A percentile compares a stretch with the other conserved stretches of the same genome.
phyloP scores from a whole-genome alignment of 106 monocot species.

The Cymbidium sinense region DNA sequence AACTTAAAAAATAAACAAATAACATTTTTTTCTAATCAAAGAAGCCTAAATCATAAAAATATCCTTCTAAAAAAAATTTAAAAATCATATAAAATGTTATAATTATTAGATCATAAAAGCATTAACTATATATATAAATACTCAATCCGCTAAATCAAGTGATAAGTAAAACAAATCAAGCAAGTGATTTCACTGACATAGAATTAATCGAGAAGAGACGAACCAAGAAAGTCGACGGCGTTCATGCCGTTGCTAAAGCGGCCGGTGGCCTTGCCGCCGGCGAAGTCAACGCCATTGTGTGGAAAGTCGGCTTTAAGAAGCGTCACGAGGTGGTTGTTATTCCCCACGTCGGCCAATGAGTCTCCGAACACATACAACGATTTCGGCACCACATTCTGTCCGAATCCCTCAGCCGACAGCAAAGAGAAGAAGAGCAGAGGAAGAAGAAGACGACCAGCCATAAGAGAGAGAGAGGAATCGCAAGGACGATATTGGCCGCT shows the following conservation, averaged over 20 bases:
- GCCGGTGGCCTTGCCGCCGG: conserved; percentile 54
- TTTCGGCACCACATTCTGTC: conserved; percentile 9
- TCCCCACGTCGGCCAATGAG: conserved; percentile 64
- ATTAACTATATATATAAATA: no score
- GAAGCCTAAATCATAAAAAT: no score
- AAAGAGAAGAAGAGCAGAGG: neutral
- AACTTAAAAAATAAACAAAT: no score
- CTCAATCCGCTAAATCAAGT: no score
- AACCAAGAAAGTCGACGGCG: conserved; percentile 54
- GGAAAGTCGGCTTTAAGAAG: conserved; percentile 61
- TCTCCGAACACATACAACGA: conserved; percentile 70
- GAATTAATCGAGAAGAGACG: neutral
- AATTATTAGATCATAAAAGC: no score
- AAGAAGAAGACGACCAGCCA: neutral
- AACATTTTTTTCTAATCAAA: no score
- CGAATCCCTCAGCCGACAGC: neutral
- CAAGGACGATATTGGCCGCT: no score
- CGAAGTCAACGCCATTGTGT: conserved; percentile 62
- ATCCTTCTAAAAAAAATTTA: no score
- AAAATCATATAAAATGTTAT: no score
- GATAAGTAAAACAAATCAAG: no score
- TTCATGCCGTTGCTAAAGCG: conserved; percentile 68
- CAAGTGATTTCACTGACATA: no score
- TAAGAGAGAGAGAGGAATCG: neutral
- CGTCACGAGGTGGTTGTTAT: conserved; percentile 51